These are phyloP conservation scores for Noccaea caerulescens DNA, from an alignment of 345 rosid species.

Conservation along the genomic window DNA sequence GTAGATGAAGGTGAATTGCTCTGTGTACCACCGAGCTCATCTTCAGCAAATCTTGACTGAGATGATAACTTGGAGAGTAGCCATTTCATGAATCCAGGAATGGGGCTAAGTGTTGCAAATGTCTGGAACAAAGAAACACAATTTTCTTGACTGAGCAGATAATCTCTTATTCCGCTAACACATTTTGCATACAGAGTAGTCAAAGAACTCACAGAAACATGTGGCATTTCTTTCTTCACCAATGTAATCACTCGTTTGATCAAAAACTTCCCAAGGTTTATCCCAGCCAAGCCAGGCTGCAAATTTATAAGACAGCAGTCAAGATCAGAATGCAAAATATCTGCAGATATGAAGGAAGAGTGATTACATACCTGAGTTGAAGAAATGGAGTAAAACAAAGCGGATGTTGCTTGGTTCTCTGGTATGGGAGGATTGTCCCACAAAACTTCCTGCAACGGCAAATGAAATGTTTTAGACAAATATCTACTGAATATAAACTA, in stretches of 20 bases:
- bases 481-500: background rate
- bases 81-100: conserved; percentile 93
- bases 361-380: conserved; percentile 72
- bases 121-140: conserved; percentile 46
- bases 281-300: conserved; percentile 97
- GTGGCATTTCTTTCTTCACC: conserved; percentile 91
- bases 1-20: conserved; percentile 53
- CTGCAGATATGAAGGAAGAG: background rate
- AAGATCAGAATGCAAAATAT: background rate
- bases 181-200: background rate
- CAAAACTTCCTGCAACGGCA: conserved; percentile 74
- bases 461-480: conserved; percentile 6
- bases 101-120: conserved; percentile 94
- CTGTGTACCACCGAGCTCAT: conserved; percentile 37
- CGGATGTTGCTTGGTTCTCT: conserved; percentile 76
- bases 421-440: conserved; percentile 91
- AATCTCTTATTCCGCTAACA: background rate
- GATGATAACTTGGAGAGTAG: conserved; percentile 81
- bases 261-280: conserved; percentile 93
- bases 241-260: conserved; percentile 85
- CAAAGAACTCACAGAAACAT: conserved; percentile 70
- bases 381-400: conserved; percentile 95
- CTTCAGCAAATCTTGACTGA: conserved; percentile 66
- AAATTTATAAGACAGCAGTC: background rate
- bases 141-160: conserved; percentile 9